Evolutionary conservation across 2,329 filamentous ascomycete genomes (phyloP), one percentile per base, ranked within the genome.

Genomic region (Clonostachys rhizophaga): DNA sequence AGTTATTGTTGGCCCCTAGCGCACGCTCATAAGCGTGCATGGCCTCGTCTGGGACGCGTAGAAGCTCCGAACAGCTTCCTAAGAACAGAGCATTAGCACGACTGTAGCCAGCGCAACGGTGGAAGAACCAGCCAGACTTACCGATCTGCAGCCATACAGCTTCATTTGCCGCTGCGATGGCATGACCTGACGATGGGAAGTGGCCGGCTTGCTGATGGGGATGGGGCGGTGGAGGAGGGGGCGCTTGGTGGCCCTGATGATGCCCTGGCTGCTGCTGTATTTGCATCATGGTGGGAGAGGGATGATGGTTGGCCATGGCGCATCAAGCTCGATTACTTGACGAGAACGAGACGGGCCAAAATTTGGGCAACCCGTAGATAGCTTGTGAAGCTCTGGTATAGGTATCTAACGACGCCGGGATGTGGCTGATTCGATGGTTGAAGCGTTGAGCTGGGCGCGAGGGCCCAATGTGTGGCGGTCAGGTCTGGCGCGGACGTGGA

Each of bases 1-100:
- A 97, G 72, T 89, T 89, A 42, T 84, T 81, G 62, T 97, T 97
- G 64, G 91, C 89, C 55, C 83, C 81, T 51, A 97, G 78, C 40
- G 91, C 94, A 63, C 89, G 86, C 67, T 97, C 91, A 66, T 96
- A 99, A 41, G 91, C 89, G 55, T 83, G 77, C 75, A 94, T 89
- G 44, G 92, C 92, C 61, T 92, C 89, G 51, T 97, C 92, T 40
- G 89, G 76, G 59, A 94, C 89, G 54, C 89, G 89, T 72, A 96
- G 82, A 57, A 94, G 72, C 71, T 99, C 92, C 18, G 89, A 88
- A 52, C 95, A 79, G 58, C 83, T 88, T 36, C 92, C 91, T 96
- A 51, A 46, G 45, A 47, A 17, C 42, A 47, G 7, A 53, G 30
- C 37, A 33, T 40, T 5, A 20, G n/a, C 13, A 14, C 16, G 40